Base-by-base conservation (phyloP, 108 stramenopile genomes). In the Skeletonema tropicum region DNA sequence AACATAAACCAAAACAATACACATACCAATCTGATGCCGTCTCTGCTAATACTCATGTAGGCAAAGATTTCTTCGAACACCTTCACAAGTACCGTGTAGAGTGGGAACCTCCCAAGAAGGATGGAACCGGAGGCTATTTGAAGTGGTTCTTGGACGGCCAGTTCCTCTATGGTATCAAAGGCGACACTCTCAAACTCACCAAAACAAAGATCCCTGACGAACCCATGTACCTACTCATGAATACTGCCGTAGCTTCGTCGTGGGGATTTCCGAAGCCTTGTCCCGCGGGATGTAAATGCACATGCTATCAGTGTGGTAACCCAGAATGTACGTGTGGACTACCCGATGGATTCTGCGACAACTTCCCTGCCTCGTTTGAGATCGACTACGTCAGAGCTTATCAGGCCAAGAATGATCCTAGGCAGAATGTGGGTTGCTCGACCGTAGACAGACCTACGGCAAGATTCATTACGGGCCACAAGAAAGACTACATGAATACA, bases 301-400 rank as follows among this genome's bases (percentile, higher is more conserved):
- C 80, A 57, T 96, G 95, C 77, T 96, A 71, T 68, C 83, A 95
- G 45, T 97, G 97, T 70, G 90, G 87, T 19, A 85, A 97, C 66
- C 85, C 89, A 3, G 90, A 93, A 62, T 97, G 97, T 73, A 71
- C 36, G 10, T 97, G 97, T 76, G 92, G 85, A 15, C 65, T 97
- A 21, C 94, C 96, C 19, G 67, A 76, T 14, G 94, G 94, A 26
- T 94, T 95, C 65, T 97, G 97, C 71, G 76, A 89, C 19, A 96
- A 92, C 60, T 92, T 96, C 21, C 97, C 97, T 6, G 94, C 95
- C 6, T 79, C 48, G 62, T 96, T 95, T 67, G 90, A 93, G 60
- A 94, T 97, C 64, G 90, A 92, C 33, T 90, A 95, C 70, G 92
- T 97, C 7, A 83, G 95, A 59, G 94, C 92, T 13, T 97, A 89